Evolutionary conservation across 768 basidiomycete species (phyloP).

Genomic region (Cystofilobasidium capitatum): DNA sequence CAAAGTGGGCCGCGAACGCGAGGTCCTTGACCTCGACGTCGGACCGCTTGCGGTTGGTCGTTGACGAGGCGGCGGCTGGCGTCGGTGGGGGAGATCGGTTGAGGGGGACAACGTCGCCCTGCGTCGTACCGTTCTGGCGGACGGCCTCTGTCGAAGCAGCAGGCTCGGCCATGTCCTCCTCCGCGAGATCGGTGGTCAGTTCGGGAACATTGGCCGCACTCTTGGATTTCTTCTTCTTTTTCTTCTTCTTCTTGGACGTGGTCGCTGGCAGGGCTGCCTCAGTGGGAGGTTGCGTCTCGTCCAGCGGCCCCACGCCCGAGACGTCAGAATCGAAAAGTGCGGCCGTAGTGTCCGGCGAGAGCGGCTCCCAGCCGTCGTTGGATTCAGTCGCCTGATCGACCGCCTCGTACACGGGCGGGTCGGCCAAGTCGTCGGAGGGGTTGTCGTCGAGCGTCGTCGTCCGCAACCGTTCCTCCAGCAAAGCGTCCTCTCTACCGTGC

Average conservation of each 20-base stretch:
- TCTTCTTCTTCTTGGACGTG: not conserved
- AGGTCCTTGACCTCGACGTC: not conserved
- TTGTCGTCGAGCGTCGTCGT: too few species aligned
- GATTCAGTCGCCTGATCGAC: too few species aligned
- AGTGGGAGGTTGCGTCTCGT: not conserved
- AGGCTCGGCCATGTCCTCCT: not conserved
- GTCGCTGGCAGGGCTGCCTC: too few species aligned
- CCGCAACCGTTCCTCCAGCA: too few species aligned
- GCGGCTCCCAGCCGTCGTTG: too few species aligned
- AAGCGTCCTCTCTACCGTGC: too few species aligned
- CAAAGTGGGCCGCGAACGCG: not conserved
- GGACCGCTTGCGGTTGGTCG: not conserved
- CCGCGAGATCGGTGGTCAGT: not conserved
- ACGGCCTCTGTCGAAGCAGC: not conserved
- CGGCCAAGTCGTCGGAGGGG: too few species aligned
- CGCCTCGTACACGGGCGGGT: too few species aligned
- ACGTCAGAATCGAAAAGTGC: too few species aligned
- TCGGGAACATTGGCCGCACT: not conserved
- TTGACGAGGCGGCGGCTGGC: not conserved
- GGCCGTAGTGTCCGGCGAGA: too few species aligned
- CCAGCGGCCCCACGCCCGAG: too few species aligned
- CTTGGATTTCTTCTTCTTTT: conserved; percentile 1
- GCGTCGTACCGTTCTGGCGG: not conserved
- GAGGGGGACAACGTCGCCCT: not conserved
- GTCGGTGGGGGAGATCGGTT: not conserved